Evolutionary conservation across 2,329 filamentous ascomycete species (phyloP).

Genomic region (Beauveria pseudobassiana): DNA sequence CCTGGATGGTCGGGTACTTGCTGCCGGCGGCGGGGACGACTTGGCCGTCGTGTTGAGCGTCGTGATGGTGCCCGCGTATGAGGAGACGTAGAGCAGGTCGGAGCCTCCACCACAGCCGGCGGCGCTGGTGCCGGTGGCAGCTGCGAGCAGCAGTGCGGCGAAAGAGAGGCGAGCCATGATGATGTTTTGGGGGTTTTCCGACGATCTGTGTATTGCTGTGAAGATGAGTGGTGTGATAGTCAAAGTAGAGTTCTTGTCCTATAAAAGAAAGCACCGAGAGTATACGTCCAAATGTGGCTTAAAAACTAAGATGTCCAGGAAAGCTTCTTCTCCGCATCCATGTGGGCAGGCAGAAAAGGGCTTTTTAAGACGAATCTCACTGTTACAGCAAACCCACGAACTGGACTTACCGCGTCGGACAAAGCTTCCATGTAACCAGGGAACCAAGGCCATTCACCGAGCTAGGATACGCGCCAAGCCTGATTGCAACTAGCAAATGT

Average conservation of each 20-base stretch:
- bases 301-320: not conserved
- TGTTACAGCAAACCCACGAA: no score
- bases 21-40: conserved; percentile 12
- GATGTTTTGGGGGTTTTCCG: not conserved
- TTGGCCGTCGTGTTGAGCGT: conserved; percentile 35
- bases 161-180: conserved; percentile 6
- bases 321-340: not conserved
- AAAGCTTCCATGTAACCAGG: no score
- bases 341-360: no score
- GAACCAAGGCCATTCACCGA: no score
- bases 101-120: conserved; percentile 20
- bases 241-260: not conserved
- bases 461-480: no score
- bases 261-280: no score
- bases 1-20: conserved; percentile 28
- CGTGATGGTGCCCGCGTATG: conserved; percentile 40
- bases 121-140: conserved; percentile 13
- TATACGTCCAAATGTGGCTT: no score
- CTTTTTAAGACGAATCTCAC: no score
- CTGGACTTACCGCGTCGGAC: no score
- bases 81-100: conserved; percentile 39
- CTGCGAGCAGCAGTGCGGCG: conserved; percentile 13
- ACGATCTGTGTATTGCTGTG: not conserved
- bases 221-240: not conserved
- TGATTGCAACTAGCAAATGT: no score